A percentile compares a stretch with the other conserved stretches of the same genome.
Evolutionary conservation across 805 yeast species (phyloP).

Genomic region (Candida ulmi): DNA sequence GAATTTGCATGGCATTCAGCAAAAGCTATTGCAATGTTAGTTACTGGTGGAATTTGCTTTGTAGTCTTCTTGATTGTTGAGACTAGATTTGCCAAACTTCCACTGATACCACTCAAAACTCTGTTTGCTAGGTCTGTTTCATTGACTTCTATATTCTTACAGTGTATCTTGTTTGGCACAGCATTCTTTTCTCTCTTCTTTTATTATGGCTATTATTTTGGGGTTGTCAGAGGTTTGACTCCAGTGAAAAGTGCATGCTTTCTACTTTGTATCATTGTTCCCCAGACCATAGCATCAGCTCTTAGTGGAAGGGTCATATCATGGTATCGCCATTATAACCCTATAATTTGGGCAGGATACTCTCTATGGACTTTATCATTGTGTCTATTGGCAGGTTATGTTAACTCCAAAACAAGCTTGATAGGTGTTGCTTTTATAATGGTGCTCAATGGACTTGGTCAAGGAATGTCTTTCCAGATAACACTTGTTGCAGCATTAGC

Average conservation of each 20-base stretch:
- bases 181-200: slow-evolving; percentile 41
- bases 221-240: slow-evolving; percentile 12
- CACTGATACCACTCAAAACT: slow-evolving; percentile 45
- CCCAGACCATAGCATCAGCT: slow-evolving; percentile 11
- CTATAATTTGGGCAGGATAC: slow-evolving; percentile 15
- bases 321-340: slow-evolving; percentile 11
- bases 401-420: slow-evolving; percentile 10
- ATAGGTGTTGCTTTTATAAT: slow-evolving; percentile 32
- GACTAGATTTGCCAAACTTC: slow-evolving; percentile 35
- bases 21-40: slow-evolving; percentile 33
- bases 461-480: slow-evolving; percentile 15
- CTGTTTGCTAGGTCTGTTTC: slow-evolving; percentile 32
- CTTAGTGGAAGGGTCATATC: slow-evolving; percentile 12
- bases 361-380: slow-evolving; percentile 11
- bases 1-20: slow-evolving; percentile 50
- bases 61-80: slow-evolving; percentile 44
- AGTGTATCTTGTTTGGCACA: slow-evolving; percentile 44
- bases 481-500: slow-evolving; percentile 30
- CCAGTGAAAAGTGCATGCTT: slow-evolving; percentile 13
- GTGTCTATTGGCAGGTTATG: slow-evolving; percentile 6
- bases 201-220: slow-evolving; percentile 40
- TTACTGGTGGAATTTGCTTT: slow-evolving; percentile 37
- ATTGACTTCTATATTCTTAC: slow-evolving; percentile 30
- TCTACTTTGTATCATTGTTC: slow-evolving; percentile 11
- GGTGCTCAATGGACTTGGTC: slow-evolving; percentile 36